Conservation (phyloP, 2,329 filamentous ascomycete genomes). For the Cladophialophora immunda region DNA sequence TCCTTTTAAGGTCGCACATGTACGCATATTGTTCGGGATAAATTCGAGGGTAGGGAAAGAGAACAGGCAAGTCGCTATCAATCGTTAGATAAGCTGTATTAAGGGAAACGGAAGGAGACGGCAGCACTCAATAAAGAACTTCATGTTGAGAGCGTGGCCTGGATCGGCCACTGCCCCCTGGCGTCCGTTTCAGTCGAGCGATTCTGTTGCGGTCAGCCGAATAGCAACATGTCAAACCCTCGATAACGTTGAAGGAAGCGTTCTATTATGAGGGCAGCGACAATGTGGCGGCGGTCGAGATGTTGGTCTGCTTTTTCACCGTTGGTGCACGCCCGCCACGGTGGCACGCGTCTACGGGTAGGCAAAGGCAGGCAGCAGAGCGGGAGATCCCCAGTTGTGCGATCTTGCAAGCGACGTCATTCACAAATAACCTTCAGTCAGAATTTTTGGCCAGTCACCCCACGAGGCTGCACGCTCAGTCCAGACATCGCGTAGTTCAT, state of each 20-base stretch:
- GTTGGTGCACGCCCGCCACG: background rate
- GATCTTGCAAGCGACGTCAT: conserved; percentile 8
- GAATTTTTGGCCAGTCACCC: conserved; percentile 2
- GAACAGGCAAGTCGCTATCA: conserved; percentile 70
- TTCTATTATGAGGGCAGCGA: background rate
- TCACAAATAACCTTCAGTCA: background rate
- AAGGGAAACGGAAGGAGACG: background rate
- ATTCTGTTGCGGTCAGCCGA: background rate
- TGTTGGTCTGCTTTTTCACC: background rate
- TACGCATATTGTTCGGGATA: conserved; percentile 80
- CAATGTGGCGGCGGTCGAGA: background rate
- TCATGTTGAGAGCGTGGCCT: conserved; percentile 64
- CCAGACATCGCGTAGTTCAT: background rate
- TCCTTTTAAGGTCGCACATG: conserved; percentile 86
- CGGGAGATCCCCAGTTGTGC: background rate
- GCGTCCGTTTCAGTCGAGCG: background rate
- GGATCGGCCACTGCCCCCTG: conserved; percentile 14
- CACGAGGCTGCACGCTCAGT: conserved; percentile 3
- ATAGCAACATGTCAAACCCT: background rate
- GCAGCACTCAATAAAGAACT: conserved; percentile 77
- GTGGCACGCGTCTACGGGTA: background rate
- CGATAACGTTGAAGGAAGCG: background rate
- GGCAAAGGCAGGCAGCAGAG: background rate
- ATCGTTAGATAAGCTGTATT: conserved; percentile 34
- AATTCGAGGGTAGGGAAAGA: conserved; percentile 78